phyloP scores from a whole-genome alignment of 23 red algal genomes.

The Gracilariopsis chorda region DNA sequence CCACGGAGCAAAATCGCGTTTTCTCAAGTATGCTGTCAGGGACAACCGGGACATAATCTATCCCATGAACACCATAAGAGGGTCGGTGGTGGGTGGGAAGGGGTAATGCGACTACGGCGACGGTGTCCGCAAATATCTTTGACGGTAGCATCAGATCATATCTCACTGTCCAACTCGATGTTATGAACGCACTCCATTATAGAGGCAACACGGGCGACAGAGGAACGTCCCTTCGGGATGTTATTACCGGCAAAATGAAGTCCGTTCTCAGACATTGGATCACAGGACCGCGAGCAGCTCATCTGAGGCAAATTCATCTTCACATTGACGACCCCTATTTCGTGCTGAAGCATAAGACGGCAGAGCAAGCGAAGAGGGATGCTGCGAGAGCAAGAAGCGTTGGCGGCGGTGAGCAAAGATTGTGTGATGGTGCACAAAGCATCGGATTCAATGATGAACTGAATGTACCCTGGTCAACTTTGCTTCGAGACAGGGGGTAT shows the following conservation, averaged over 20 bases:
- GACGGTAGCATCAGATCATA: background rate
- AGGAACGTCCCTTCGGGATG: background rate
- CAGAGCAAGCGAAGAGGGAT: background rate
- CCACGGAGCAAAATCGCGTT: background rate
- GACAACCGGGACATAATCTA: background rate
- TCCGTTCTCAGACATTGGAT: background rate
- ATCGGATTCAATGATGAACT: background rate
- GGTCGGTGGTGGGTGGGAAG: no score
- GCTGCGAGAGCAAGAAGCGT: background rate
- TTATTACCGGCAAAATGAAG: conserved; percentile 7
- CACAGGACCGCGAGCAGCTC: background rate
- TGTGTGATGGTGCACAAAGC: background rate
- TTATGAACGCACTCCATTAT: background rate
- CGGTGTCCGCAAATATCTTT: background rate
- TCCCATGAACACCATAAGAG: background rate
- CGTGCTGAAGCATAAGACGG: background rate
- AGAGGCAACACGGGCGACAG: background rate
- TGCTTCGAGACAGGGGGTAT: background rate
- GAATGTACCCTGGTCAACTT: background rate
- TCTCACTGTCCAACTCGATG: background rate
- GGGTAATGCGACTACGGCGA: no score
- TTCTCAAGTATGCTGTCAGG: background rate
- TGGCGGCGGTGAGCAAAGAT: no score
- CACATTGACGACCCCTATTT: background rate
- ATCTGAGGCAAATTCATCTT: background rate